These are phyloP conservation scores for Mortierella claussenii DNA, from an alignment of 192 early-diverging fungal species.

Conservation along the genomic window DNA sequence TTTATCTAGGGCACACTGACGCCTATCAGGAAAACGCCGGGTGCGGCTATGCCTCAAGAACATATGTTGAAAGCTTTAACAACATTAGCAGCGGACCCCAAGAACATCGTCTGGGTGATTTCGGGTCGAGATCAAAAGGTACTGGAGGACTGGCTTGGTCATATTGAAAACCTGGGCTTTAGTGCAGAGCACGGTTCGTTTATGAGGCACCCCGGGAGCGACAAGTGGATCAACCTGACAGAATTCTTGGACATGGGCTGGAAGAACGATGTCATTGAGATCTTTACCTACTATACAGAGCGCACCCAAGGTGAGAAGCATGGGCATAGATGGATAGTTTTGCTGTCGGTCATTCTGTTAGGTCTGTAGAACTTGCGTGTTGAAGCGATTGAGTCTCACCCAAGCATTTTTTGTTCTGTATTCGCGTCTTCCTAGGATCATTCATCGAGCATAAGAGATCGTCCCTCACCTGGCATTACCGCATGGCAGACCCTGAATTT, in stretches of 20 bases:
- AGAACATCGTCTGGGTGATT: constrained; percentile 90
- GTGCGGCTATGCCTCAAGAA: constrained; percentile 82
- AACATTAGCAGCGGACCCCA: constrained; percentile 76
- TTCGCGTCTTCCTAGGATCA: constrained; percentile 51
- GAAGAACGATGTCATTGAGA: constrained; percentile 92
- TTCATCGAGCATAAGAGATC: constrained; percentile 93
- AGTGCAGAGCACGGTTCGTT: constrained; percentile 97
- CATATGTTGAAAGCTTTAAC: constrained; percentile 83
- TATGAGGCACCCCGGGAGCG: constrained; percentile 80
- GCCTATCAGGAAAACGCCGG: constrained; percentile 87
- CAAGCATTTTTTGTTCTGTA: not conserved
- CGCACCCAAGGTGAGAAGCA: constrained; percentile 75
- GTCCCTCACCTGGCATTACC: constrained; percentile 97
- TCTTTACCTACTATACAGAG: constrained; percentile 95
- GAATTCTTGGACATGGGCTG: constrained; percentile 87
- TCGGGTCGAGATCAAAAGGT: constrained; percentile 90
- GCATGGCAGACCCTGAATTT: constrained; percentile 94
- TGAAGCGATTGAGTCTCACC: too few relatives aligned
- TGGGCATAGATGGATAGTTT: not conserved
- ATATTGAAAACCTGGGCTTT: constrained; percentile 78
- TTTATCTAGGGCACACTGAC: constrained; percentile 86
- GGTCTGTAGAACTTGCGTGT: not conserved
- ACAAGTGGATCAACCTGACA: constrained; percentile 79
- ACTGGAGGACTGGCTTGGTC: constrained; percentile 87
- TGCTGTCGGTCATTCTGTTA: not conserved